Conservation (phyloP, 176 grass and related monocot species). For the Lolium rigidum region DNA sequence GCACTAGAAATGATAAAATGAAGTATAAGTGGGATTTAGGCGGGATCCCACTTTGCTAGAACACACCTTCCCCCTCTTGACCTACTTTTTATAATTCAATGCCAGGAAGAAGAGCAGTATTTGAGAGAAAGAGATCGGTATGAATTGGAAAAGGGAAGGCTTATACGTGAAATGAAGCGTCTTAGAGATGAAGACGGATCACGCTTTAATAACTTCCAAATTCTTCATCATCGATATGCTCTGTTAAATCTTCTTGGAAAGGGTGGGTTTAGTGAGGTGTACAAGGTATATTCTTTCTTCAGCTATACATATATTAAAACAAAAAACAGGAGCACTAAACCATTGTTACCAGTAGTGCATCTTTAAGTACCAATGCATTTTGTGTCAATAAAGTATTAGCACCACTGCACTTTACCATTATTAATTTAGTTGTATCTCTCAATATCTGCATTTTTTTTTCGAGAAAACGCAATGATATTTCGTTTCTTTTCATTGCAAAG, state of each 20-base stretch:
- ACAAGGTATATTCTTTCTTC: constrained; percentile 79
- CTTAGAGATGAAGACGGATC: constrained; percentile 98
- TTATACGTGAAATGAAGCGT: constrained; percentile 99
- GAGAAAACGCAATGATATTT: too few relatives aligned
- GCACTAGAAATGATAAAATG: too few relatives aligned
- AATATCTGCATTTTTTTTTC: background rate
- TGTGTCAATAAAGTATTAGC: constrained; percentile 29
- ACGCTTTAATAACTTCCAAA: constrained; percentile 97
- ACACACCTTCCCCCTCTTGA: constrained; percentile 18
- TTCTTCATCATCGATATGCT: constrained; percentile 99
- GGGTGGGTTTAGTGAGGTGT: constrained; percentile 99
- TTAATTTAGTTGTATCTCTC: constrained; percentile 20
- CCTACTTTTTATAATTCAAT: constrained; percentile 35
- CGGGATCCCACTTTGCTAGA: too few relatives aligned
- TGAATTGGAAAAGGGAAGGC: constrained; percentile 95
- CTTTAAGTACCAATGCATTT: constrained; percentile 21
- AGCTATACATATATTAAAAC: constrained; percentile 4
- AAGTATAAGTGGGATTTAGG: too few relatives aligned
- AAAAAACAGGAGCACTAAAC: background rate
- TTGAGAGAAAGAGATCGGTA: constrained; percentile 92
- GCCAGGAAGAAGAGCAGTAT: constrained; percentile 95
- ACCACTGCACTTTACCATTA: background rate
- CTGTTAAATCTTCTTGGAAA: constrained; percentile 99
- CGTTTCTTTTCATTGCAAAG: too few relatives aligned
- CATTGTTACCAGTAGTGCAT: constrained; percentile 10